A percentile compares a stretch with the other conserved stretches of the same genome.
Evolutionary conservation across 2,329 filamentous ascomycete genomes (phyloP).

Genomic region (Sphaerulina musiva): DNA sequence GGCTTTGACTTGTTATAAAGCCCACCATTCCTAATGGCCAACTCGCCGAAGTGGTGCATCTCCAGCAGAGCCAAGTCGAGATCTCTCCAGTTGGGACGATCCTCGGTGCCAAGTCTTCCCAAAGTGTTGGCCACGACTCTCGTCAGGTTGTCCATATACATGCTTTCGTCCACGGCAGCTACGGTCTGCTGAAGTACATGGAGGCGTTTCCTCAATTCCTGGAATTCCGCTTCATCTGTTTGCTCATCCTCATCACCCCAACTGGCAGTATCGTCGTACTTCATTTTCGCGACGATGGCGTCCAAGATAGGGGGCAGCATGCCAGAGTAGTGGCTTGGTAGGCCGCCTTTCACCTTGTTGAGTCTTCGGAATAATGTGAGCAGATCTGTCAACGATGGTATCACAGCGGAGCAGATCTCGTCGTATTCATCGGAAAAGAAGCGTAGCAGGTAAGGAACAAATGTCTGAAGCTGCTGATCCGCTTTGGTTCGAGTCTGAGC

Average conservation of each 20-base stretch:
- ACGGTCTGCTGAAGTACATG: conserved; percentile 90
- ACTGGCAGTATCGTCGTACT: conserved; percentile 87
- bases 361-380: conserved; percentile 84
- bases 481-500: conserved; percentile 64
- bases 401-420: conserved; percentile 93
- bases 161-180: conserved; percentile 75
- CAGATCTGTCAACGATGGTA: conserved; percentile 85
- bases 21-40: conserved; percentile 81
- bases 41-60: conserved; percentile 91
- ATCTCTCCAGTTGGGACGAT: conserved; percentile 85
- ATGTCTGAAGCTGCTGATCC: conserved; percentile 72
- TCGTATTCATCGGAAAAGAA: conserved; percentile 98
- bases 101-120: conserved; percentile 65
- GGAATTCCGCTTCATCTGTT: conserved; percentile 94
- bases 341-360: conserved; percentile 52
- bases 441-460: conserved; percentile 78
- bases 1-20: conserved; percentile 81
- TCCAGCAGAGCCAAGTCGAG: conserved; percentile 89
- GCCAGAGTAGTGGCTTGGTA: conserved; percentile 68
- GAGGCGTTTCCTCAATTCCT: conserved; percentile 83
- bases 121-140: conserved; percentile 85
- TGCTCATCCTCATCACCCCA: conserved; percentile 94
- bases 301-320: conserved; percentile 86
- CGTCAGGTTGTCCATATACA: conserved; percentile 84
- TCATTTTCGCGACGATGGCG: conserved; percentile 91